A percentile compares a stretch with the other conserved stretches of the same genome.
Evolutionary conservation across 2,329 filamentous ascomycete genomes (phyloP).

Genomic region (Pseudogymnoascus sp.): DNA sequence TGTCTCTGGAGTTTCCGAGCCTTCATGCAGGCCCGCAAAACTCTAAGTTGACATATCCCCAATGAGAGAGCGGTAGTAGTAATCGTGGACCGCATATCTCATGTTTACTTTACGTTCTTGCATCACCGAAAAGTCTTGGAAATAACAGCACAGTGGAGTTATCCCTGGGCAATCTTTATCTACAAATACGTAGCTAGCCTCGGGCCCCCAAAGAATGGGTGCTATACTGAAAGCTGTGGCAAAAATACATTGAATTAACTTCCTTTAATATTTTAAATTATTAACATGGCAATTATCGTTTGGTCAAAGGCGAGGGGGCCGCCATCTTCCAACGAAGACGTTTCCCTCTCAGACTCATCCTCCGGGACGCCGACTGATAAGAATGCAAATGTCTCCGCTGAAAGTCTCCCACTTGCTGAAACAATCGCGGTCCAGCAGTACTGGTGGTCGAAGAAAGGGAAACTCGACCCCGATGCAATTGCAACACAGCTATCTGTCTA

Average conservation of each 20-base stretch:
- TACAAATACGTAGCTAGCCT: background rate
- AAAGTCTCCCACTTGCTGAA: background rate
- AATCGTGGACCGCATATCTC: background rate
- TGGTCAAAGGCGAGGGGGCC: background rate
- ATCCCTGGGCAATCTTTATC: background rate
- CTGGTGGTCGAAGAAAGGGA: conserved; percentile 19
- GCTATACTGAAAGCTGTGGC: background rate
- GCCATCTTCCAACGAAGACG: background rate
- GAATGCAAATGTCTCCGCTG: background rate
- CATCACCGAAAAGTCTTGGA: background rate
- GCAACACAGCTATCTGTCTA: conserved; percentile 24
- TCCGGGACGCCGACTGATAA: background rate
- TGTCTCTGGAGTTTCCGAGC: background rate
- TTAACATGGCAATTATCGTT: background rate
- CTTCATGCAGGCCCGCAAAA: background rate
- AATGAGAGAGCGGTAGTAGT: background rate
- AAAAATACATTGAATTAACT: background rate
- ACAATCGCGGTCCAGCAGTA: conserved; percentile 18
- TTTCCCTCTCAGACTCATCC: background rate
- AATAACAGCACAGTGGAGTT: background rate
- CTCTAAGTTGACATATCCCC: background rate
- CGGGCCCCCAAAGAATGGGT: background rate
- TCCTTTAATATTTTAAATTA: no score
- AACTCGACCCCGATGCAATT: conserved; percentile 19
- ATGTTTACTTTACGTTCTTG: background rate